Base-by-base conservation (phyloP, 805 yeast genomes). In the Priceomyces carsonii region DNA sequence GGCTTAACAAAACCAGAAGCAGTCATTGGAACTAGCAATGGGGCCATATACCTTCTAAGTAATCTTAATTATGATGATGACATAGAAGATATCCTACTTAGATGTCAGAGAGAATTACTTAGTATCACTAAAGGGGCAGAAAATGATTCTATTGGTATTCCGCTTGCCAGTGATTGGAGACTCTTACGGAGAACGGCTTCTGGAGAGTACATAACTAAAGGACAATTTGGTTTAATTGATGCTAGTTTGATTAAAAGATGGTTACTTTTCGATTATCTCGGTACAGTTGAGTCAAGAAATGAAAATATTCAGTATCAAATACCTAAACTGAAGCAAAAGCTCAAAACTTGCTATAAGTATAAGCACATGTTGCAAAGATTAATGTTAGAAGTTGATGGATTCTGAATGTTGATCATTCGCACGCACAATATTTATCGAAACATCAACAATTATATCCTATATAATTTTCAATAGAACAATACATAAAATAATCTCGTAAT, bases 21-120 rank as follows among this genome's bases (percentile, higher is more conserved):
- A 0, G 14, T 57, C 1, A 22, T 60, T 16, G 66, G 65, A 10
- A 59, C 65, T 1, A 51, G 50, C 6, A 44, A 47, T 34, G 66
- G 66, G 10, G 65, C 54, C 4, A 38, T 60, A 4, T 55, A 56
- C 30, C 22, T 18, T 4, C 16, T 51, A 3, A 38, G 41, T 27
- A 35, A 40, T 18, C 13, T 49, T 9, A 44, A 36, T 16, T 18
- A 35, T 9, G 45, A 41, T 23, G 45, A 47, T 24, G 50, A 44
- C 5, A 24, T 37, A 8, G 43, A 42, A 27, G 40, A 34, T 1
- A 32, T 43, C 10, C 26, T 53, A 3, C 36, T 20, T 3, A 36
- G 32, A 12, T 52, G 57, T 35, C 33, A 32, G 16, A 42, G 45
- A 16, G 57, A 43, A 26, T 12, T 42, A 12, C 29, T 27, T 22